Evolutionary conservation across 352 stramenopile species (phyloP), one percentile per base, ranked within the genome.

Genomic region (Globisporangium middletonii): DNA sequence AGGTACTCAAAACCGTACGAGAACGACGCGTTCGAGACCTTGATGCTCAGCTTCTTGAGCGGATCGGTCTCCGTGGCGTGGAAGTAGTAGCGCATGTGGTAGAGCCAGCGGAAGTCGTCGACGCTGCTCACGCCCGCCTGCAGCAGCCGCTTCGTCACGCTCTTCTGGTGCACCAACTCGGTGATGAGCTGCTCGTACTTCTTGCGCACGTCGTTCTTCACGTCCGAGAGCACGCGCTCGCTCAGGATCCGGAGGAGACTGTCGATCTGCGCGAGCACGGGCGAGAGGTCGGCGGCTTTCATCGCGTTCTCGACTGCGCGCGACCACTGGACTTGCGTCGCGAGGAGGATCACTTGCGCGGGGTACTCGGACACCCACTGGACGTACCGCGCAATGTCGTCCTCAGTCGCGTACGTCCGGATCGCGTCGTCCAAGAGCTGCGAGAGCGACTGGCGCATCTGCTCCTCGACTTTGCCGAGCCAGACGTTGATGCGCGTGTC

Each of bases 161-260:
- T 98, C 58, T 98, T 96, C 63, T 99, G 96, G 63, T 99, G 97
- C 19, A 99, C 97, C n/a, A 99, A 83, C 70, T 99, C 98, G 12
- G 97, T 99, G 68, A 99, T 99, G 12, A 99, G 83, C 71, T 99
- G 98, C 59, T 99, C 97, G 67, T 99, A 99, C 72, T 99, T 99
- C 73, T 97, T 98, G 16, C 96, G 85, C 16, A 97, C 86, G 58
- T 98, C 90, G 30, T 92, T 88, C 41, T 96, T 96, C 26, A 98
- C 79, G 72, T 99, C 94, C 3, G 85, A 79, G 11, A 98, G 81
- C 35, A 99, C 95, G 28, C 94, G 96, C 69, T 98, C 94, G 46
- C 96, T 98, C 73, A 99, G 92, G 52, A 99, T 88, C 55, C 97
- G 79, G 35, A 99, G 75, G 37, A 97, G 83, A 43, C 80, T 75